Base-by-base conservation (phyloP, 371 early-diverging fungal genomes). In the Lichtheimia ramosa region DNA sequence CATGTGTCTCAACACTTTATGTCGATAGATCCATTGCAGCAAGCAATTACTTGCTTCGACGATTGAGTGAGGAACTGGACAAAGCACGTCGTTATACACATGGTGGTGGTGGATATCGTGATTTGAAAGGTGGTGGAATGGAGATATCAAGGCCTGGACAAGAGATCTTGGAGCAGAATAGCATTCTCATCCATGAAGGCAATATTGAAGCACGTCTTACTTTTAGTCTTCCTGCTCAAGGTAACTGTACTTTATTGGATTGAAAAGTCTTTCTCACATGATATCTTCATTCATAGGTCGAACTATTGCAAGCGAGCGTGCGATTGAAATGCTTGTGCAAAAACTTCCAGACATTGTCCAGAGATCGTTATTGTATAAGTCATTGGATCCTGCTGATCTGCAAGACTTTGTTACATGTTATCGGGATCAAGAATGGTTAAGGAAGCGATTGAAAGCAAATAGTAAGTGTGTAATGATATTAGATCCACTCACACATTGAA, bases 381-480 rank as follows among this genome's bases (percentile, higher is more conserved):
- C 49, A 27, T 16, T 48, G n/a, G 46, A 60, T 27, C 34, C n/a
- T n/a, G 21, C 24, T 10, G 43, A 51, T 14, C 23, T 60, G 7
- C 14, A 60, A 25, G 16, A 10, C 6, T 28, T 27, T 46, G 16
- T 51, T 14, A 27, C 28, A 20, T 51, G 27, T 6, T 48, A 52
- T 28, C 53, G 46, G 24, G 60, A 60, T 39, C 60, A 60, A 48
- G 28, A 60, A 18, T 60, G 53, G 53, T 53, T 60, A 3, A 34
- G 60, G 0, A 39, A 15, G 2, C 46, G 53, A n/a, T 23, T 60
- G 27, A 5, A 41, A 5, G 24, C 13, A 5, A n/a, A 28, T 18
- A 13, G 60, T 60, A 53, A 15, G 51, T 16, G 7, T 55, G 25
- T 8, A n/a, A 5, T 10, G 0, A 43, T 5, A 3, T 55, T 8